phyloP scores from a whole-genome alignment of 768 basidiomycete species.

The Hypholoma sublateritium region DNA sequence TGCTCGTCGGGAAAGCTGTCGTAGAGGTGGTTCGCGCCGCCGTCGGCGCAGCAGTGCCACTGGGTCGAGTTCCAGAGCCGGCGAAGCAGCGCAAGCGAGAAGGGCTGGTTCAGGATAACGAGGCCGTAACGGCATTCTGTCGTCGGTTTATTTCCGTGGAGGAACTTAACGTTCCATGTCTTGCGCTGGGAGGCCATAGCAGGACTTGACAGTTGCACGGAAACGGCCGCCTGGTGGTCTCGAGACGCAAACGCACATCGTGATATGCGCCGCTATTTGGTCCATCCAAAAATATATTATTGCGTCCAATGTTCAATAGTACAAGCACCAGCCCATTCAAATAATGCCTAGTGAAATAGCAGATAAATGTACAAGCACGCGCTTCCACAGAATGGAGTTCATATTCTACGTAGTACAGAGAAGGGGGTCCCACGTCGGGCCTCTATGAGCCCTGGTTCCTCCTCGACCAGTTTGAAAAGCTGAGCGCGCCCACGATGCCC shows the following conservation, averaged over 20 bases:
- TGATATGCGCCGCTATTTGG: too few relatives aligned
- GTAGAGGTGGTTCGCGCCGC: conserved; percentile 82
- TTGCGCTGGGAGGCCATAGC: conserved; percentile 11
- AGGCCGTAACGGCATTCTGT: conserved; percentile 44
- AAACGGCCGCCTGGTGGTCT: not conserved
- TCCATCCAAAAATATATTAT: not conserved
- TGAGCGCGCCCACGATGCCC: conserved; percentile 75
- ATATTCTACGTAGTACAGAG: not conserved
- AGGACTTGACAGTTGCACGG: not conserved
- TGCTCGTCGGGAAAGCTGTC: conserved; percentile 42
- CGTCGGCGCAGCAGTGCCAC: conserved; percentile 79
- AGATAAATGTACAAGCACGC: conserved; percentile 4
- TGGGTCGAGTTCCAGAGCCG: conserved; percentile 54
- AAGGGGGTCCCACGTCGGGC: not conserved
- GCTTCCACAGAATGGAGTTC: not conserved
- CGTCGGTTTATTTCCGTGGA: conserved; percentile 19
- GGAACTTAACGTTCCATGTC: conserved; percentile 45
- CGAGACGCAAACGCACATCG: too few relatives aligned
- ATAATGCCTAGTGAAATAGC: not conserved
- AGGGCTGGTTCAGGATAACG: conserved; percentile 91
- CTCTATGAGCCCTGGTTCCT: conserved; percentile 60
- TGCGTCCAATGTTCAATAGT: not conserved
- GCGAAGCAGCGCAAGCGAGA: conserved; percentile 59
- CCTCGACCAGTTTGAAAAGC: conserved; percentile 70
- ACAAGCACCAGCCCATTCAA: not conserved